Base-by-base conservation (phyloP, 2,329 filamentous ascomycete genomes). In the Trichoderma brevicompactum region DNA sequence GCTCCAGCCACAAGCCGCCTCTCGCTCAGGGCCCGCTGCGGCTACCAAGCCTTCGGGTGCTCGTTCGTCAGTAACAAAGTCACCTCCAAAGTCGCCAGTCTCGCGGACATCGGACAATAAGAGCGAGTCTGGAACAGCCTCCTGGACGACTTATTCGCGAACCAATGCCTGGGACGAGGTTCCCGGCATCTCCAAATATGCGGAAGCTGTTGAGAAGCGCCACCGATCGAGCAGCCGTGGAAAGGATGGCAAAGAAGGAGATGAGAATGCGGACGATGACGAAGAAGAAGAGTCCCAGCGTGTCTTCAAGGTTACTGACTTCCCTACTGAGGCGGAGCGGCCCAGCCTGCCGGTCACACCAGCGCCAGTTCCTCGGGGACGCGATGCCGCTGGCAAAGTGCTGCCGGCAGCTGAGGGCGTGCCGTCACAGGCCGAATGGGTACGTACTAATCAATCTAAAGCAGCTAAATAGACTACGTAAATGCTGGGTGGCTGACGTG, bases 141-240 rank as follows among this genome's bases (percentile, higher is more conserved):
- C 88, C 19, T 96, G 92, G 91, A 85, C 87, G 68, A 83, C 83
- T 53, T 97, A 90, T 75, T 82, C 87, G n/a, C 85, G 88, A 53
- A 86, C 83, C 58, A 99, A 98, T 76, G 94, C 92, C 15, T 99
- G 95, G 95, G 95, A 99, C 72, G 91, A 92, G 61, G 86, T 96
- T 60, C 91, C 92, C 12, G 90, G 92, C 69, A 99, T 99, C 71
- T 89, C 92, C 72, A 86, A 87, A 68, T 99, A 97, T 74, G 91
- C 98, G 63, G 91, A 92, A 68, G 84, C 87, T 61, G 81, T 96
- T 64, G 88, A 90, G 71, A 87, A 89, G 75, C 83, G 86, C 73
- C 79, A 78, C 56, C 79, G 80, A 52, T 71, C 68, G 28, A 76
- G 74, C 66, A 78, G 75, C 67, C 74, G 61, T n/a, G 36, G 32